Evolutionary conservation across 2,329 filamentous ascomycete genomes (phyloP).

Genomic region (Sordariomycetes sp.): DNA sequence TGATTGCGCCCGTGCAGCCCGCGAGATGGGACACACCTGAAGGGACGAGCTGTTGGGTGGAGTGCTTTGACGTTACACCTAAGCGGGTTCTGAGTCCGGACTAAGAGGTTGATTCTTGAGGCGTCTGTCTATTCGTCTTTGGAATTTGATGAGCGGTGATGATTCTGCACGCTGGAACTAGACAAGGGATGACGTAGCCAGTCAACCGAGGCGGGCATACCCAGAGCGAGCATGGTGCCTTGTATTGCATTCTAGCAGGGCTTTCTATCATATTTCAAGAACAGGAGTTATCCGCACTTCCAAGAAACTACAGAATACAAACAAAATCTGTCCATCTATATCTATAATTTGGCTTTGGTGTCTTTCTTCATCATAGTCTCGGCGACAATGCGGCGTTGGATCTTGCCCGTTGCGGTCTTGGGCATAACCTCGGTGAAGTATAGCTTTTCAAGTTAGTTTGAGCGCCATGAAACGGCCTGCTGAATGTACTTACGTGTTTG

Average conservation of each 20-base stretch:
- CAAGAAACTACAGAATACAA: no score
- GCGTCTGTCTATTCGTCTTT: no score
- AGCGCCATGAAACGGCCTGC: background rate
- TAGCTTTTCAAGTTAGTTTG: constrained; percentile 34
- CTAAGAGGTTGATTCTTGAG: no score
- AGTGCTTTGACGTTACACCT: constrained; percentile 19
- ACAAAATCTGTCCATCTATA: no score
- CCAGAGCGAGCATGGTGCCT: no score
- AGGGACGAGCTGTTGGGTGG: constrained; percentile 26
- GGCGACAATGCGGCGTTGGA: constrained; percentile 78
- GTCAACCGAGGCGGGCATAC: no score
- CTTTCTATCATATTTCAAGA: no score
- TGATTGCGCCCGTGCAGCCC: constrained; percentile 15
- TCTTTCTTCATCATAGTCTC: constrained; percentile 73
- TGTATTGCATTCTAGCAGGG: no score
- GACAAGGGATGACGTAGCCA: no score
- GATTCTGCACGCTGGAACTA: no score
- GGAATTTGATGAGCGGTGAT: constrained; percentile 2
- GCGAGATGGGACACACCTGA: constrained; percentile 24
- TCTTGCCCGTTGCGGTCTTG: constrained; percentile 88
- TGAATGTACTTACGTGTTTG: constrained; percentile 52
- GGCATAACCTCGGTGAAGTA: constrained; percentile 81
- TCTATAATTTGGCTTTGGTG: constrained; percentile 44
- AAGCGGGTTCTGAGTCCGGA: constrained; percentile 8
- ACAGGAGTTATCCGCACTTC: no score